Conservation (phyloP, 177 flowering plant species). For the Telopea speciosissima region DNA sequence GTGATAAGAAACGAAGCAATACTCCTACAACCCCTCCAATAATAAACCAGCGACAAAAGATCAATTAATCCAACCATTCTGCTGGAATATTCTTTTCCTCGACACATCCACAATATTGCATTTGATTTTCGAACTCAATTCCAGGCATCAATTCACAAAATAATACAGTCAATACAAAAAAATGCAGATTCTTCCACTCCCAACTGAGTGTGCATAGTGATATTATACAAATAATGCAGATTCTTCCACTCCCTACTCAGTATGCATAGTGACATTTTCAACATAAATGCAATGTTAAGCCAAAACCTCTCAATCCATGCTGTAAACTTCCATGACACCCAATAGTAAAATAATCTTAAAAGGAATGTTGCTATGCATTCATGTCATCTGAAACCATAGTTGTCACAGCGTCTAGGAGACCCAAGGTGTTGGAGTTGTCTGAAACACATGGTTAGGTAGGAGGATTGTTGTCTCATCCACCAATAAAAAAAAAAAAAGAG, state of each 20-base stretch:
- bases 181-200: neutral
- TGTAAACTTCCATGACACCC: neutral
- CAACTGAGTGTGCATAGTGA: neutral
- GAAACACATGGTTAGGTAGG: neutral
- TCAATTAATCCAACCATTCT: neutral
- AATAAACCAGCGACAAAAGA: neutral
- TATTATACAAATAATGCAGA: too few species aligned
- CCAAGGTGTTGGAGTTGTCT: too few species aligned
- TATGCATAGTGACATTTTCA: neutral
- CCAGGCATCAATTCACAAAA: neutral
- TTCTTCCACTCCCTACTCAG: neutral
- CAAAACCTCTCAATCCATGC: neutral
- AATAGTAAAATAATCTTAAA: too few species aligned
- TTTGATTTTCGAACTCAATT: neutral
- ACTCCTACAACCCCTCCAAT: neutral
- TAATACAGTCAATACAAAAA: neutral
- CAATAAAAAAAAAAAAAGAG: too few species aligned
- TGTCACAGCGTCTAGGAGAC: too few species aligned
- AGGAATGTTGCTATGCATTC: neutral
- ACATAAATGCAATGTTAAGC: neutral
- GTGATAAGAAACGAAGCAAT: neutral
- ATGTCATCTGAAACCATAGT: too few species aligned
- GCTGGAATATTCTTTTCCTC: neutral
- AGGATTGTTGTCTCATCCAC: neutral
- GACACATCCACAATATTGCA: neutral